Percentiles rank a stretch among this genome's conserved stretches.
phyloP scores from a whole-genome alignment of 768 basidiomycete species.

The Tubosaeta sp. region DNA sequence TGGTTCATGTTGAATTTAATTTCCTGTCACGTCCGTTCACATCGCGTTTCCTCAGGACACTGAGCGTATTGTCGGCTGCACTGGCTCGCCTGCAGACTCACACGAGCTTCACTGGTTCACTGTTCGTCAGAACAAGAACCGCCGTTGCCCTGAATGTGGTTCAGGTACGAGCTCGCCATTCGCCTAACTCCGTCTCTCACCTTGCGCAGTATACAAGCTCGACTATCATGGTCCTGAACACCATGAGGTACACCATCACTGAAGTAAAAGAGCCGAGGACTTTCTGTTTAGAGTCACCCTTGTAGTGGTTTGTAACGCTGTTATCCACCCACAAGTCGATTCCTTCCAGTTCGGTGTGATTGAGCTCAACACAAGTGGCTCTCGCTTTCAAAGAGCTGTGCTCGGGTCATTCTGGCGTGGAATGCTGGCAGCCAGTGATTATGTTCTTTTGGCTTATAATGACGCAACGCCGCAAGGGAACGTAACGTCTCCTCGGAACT shows the following conservation, averaged over 20 bases:
- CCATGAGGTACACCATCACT: conserved; percentile 46
- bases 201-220: conserved; percentile 59
- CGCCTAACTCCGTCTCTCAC: conserved; percentile 2
- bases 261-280: conserved; percentile 8
- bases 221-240: conserved; percentile 65
- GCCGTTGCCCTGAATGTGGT: conserved; percentile 91
- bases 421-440: background rate
- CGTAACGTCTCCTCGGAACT: background rate
- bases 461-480: background rate
- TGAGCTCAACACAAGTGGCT: background rate
- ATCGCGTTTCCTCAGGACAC: conserved; percentile 49
- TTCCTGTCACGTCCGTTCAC: background rate
- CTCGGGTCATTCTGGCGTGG: background rate
- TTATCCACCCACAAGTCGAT: background rate
- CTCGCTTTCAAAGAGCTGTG: background rate
- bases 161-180: conserved; percentile 55
- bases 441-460: background rate
- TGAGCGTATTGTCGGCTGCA: conserved; percentile 88
- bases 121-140: conserved; percentile 57
- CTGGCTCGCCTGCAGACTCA: conserved; percentile 91
- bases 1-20: conserved; percentile 27
- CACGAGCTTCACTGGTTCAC: conserved; percentile 90
- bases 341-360: background rate
- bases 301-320: conserved; percentile 14
- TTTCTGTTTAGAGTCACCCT: conserved; percentile 9